Conservation (phyloP, 257 asterid genomes). For the Gardenia jasminoides region DNA sequence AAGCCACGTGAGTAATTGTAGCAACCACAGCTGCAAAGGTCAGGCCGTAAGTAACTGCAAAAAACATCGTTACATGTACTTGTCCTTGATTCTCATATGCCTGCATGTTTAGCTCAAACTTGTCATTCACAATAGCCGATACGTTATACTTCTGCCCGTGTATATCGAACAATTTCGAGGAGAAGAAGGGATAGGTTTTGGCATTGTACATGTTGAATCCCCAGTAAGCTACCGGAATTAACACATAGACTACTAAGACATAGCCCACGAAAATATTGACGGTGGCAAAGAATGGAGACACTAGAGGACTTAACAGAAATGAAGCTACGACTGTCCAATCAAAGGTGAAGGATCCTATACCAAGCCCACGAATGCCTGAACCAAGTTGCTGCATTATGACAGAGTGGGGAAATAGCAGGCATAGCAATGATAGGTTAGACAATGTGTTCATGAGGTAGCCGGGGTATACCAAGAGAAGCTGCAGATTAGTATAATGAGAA, state of each 20-base stretch:
- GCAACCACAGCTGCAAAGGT: conserved; percentile 63
- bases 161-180: conserved; percentile 33
- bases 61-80: conserved; percentile 49
- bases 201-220: conserved; percentile 54
- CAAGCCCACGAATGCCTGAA: conserved; percentile 68
- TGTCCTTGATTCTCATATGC: conserved; percentile 45
- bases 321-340: conserved; percentile 66
- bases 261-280: conserved; percentile 55
- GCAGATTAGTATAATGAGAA: conserved; percentile 48
- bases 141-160: conserved; percentile 47
- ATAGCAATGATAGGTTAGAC: conserved; percentile 47
- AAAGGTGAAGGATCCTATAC: conserved; percentile 51
- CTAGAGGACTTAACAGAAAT: conserved; percentile 55
- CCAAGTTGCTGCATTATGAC: conserved; percentile 60
- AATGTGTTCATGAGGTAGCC: conserved; percentile 47
- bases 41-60: conserved; percentile 55
- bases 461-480: conserved; percentile 62
- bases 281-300: conserved; percentile 68
- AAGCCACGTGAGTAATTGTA: conserved; percentile 60
- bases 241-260: conserved; percentile 28
- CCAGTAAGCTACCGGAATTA: conserved; percentile 62
- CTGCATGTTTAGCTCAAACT: conserved; percentile 49
- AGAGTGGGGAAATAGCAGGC: conserved; percentile 50
- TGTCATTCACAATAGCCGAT: conserved; percentile 52
- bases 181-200: conserved; percentile 54